Conservation (phyloP, 345 rosid species). For the Toxicodendron radicans region DNA sequence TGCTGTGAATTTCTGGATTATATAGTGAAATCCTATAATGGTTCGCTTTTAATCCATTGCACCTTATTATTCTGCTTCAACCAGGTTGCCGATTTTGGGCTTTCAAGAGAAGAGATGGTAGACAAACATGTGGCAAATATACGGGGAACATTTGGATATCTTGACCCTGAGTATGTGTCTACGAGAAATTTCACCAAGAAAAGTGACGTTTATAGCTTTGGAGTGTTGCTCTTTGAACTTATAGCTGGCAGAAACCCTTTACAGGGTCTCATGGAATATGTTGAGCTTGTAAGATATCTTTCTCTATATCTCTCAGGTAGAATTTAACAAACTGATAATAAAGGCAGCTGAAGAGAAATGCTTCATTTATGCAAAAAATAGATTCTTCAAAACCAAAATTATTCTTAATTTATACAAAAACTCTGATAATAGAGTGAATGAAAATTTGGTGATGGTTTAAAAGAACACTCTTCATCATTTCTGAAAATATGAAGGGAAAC, state of each 20-base stretch:
- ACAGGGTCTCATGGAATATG: slow-evolving; percentile 95
- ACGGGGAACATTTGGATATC: slow-evolving; percentile 94
- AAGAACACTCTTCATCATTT: not conserved
- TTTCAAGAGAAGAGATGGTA: slow-evolving; percentile 94
- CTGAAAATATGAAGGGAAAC: not conserved
- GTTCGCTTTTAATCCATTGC: not conserved
- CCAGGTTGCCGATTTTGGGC: slow-evolving; percentile 98
- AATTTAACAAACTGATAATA: not conserved
- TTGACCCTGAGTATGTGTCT: slow-evolving; percentile 94
- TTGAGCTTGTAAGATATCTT: slow-evolving; percentile 67
- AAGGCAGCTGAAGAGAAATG: slow-evolving; percentile 1
- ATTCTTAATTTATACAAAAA: not conserved
- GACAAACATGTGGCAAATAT: slow-evolving; percentile 74
- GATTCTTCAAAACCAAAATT: not conserved
- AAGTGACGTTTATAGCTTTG: slow-evolving; percentile 96
- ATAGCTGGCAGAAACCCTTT: slow-evolving; percentile 95
- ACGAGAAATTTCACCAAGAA: slow-evolving; percentile 83
- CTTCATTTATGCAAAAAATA: not conserved
- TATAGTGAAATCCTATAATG: not conserved
- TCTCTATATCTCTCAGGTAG: not conserved
- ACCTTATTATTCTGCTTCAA: slow-evolving; percentile 16
- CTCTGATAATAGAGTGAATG: not conserved
- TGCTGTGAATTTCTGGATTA: not conserved
- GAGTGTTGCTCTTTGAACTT: slow-evolving; percentile 92
- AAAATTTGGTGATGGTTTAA: not conserved